Evolutionary conservation across 768 basidiomycete species (phyloP).

Genomic region (Suillus brevipes): DNA sequence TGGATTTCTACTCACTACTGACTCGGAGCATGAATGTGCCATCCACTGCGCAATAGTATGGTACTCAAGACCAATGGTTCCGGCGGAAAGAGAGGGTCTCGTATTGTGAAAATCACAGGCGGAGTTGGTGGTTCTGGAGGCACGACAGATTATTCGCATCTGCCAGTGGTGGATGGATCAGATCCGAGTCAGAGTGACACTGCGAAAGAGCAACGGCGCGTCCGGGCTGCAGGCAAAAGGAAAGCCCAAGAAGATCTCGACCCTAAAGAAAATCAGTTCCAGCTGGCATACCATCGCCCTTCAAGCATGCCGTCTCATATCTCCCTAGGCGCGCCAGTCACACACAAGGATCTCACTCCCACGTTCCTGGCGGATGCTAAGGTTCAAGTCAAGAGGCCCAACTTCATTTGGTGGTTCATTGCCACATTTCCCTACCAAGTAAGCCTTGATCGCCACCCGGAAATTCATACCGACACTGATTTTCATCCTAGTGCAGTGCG

Average conservation of each 20-base stretch:
- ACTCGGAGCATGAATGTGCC: too few relatives aligned
- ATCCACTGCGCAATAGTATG: neutral
- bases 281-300: neutral
- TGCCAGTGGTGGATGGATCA: neutral
- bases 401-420: neutral
- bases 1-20: neutral
- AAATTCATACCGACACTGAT: neutral
- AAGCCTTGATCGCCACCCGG: accelerated
- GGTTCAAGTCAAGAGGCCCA: neutral
- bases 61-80: neutral
- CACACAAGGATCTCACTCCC: neutral
- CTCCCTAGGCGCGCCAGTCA: neutral
- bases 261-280: neutral
- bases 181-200: neutral
- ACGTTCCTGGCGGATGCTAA: neutral
- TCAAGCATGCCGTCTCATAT: neutral
- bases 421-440: neutral
- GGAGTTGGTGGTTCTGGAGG: neutral
- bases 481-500: neutral
- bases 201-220: neutral
- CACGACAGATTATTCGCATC: neutral
- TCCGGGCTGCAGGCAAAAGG: neutral
- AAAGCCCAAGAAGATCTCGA: neutral
- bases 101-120: neutral
- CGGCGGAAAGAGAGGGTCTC: neutral